A percentile compares a stretch with the other conserved stretches of the same genome.
phyloP scores from a whole-genome alignment of 2,329 filamentous ascomycete species.

The Ophioceras dolichostomum region DNA sequence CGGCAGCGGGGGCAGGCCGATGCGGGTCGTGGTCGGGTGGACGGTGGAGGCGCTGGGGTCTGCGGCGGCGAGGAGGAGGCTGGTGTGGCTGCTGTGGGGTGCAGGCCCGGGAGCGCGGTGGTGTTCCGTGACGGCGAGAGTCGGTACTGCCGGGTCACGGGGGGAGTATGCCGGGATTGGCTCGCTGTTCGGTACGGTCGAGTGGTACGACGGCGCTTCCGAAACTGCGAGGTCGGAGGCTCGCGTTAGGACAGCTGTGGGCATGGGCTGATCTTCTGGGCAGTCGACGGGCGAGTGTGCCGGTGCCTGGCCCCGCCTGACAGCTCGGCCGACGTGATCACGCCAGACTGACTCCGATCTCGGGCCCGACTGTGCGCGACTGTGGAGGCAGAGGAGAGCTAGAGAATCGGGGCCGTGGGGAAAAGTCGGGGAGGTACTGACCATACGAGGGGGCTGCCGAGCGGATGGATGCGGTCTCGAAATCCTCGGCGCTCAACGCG shows the following conservation, averaged over 20 bases:
- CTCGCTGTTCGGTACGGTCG: constrained; percentile 32
- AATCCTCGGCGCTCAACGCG: constrained; percentile 35
- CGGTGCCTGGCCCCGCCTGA: too few species aligned
- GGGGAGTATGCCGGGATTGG: constrained; percentile 39
- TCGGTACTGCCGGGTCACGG: constrained; percentile 7
- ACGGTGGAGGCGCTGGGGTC: constrained; percentile 35
- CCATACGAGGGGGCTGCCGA: constrained; percentile 58
- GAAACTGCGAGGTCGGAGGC: constrained; percentile 41
- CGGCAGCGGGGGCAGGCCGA: constrained; percentile 23
- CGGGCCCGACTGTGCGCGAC: too few species aligned
- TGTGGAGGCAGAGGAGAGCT: too few species aligned
- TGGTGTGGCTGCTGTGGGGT: background rate
- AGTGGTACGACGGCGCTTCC: constrained; percentile 53
- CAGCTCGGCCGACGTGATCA: too few species aligned
- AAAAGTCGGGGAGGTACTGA: too few species aligned
- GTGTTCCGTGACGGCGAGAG: constrained; percentile 7
- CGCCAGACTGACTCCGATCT: too few species aligned
- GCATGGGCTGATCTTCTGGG: too few species aligned
- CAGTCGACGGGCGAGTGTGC: too few species aligned
- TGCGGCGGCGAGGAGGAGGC: background rate
- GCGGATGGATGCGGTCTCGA: constrained; percentile 54
- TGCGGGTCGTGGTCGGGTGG: constrained; percentile 19
- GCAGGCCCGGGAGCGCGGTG: constrained; percentile 3
- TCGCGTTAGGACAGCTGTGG: too few species aligned
- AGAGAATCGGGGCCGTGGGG: too few species aligned